These are phyloP conservation scores for Quambalaria eucalypti DNA, from an alignment of 1,284 basidiomycete species.

Conservation along the genomic window DNA sequence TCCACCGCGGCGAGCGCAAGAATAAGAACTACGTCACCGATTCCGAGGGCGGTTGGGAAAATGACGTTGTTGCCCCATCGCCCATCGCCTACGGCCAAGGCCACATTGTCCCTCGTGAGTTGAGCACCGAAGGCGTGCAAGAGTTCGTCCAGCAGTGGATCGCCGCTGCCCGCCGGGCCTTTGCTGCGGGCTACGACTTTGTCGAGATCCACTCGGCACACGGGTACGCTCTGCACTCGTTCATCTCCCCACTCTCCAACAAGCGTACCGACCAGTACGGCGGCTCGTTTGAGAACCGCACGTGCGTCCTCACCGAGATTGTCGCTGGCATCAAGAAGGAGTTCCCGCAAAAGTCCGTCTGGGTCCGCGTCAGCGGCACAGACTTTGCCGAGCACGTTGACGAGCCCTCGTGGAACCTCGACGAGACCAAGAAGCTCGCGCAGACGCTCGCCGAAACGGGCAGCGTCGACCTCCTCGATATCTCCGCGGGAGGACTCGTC, in stretches of 20 bases:
- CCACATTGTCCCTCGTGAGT: constrained; percentile 56
- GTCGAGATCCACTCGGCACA: constrained; percentile 56
- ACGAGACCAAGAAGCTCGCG: constrained; percentile 28
- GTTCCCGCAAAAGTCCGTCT: constrained; percentile 36
- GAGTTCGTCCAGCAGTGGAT: constrained; percentile 60
- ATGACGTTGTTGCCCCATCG: constrained; percentile 58
- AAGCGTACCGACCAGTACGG: constrained; percentile 44
- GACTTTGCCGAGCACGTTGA: constrained; percentile 33
- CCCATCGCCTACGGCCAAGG: constrained; percentile 54
- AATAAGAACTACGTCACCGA: constrained; percentile 16
- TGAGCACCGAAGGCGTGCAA: constrained; percentile 56
- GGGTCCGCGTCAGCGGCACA: constrained; percentile 38
- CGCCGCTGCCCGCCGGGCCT: constrained; percentile 56
- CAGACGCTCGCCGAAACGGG: constrained; percentile 22
- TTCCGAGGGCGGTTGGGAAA: constrained; percentile 60
- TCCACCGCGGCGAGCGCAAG: constrained; percentile 46
- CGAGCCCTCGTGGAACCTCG: constrained; percentile 28
- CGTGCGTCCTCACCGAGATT: constrained; percentile 23
- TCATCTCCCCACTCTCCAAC: constrained; percentile 36
- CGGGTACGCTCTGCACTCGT: constrained; percentile 60
- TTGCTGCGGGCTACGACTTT: constrained; percentile 56
- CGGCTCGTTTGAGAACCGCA: constrained; percentile 37
- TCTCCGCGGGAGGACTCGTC: constrained; percentile 33
- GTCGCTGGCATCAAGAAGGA: constrained; percentile 24
- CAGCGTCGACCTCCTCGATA: constrained; percentile 38